phyloP scores from a whole-genome alignment of 495 filamentous ascomycete species.

The Penicillium crystallinum region DNA sequence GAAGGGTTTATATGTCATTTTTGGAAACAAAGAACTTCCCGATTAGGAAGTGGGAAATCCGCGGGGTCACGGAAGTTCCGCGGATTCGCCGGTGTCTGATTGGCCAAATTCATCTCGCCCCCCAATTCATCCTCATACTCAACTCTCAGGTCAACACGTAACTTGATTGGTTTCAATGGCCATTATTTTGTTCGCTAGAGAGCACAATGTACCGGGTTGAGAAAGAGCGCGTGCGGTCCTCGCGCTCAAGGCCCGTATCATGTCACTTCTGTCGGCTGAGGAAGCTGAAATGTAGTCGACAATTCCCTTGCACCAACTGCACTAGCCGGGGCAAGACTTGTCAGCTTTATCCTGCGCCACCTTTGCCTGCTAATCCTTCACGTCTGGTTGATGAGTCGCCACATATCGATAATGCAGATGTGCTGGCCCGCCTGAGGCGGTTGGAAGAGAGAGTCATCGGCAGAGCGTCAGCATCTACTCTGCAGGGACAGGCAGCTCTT shows the following conservation, averaged over 20 bases:
- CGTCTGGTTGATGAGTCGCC: background rate
- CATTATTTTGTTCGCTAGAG: background rate
- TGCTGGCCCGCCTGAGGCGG: slow-evolving; percentile 16
- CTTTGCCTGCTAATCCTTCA: background rate
- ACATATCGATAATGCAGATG: slow-evolving; percentile 6
- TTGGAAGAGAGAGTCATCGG: slow-evolving; percentile 24
- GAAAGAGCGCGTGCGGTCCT: slow-evolving; percentile 5
- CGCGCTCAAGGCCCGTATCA: slow-evolving; percentile 27
- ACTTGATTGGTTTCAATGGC: no score
- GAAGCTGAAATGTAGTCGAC: slow-evolving; percentile 42
- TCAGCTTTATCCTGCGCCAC: slow-evolving; percentile 12
- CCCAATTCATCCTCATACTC: background rate
- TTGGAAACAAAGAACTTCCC: background rate
- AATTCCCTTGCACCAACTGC: slow-evolving; percentile 41
- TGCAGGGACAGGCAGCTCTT: background rate
- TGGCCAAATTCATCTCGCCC: slow-evolving; percentile 3
- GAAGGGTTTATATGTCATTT: slow-evolving; percentile 3
- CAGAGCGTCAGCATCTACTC: background rate
- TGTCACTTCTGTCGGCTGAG: slow-evolving; percentile 43
- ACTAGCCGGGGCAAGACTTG: slow-evolving; percentile 32
- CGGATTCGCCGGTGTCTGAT: slow-evolving; percentile 14
- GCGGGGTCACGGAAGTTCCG: slow-evolving; percentile 18
- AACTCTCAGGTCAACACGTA: background rate
- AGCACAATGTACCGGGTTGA: slow-evolving; percentile 10
- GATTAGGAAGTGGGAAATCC: background rate